These are phyloP conservation scores for Globisporangium cederbergense DNA, from an alignment of 352 stramenopile genomes.

Conservation along the genomic window DNA sequence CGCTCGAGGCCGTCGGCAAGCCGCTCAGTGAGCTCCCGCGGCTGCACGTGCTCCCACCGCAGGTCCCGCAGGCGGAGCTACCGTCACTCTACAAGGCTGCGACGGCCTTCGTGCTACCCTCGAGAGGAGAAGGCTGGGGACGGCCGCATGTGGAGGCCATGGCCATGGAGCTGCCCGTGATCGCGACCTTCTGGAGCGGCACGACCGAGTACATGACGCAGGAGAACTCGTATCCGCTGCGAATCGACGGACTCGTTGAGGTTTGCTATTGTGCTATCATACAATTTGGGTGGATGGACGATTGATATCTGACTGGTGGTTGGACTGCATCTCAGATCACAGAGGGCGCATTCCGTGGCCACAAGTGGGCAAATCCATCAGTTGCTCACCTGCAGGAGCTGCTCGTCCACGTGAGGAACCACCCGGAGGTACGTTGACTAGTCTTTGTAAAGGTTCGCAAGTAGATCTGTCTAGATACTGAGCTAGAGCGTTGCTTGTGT, in stretches of 20 bases:
- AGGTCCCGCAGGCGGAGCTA: slow-evolving; percentile 54
- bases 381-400: slow-evolving; percentile 66
- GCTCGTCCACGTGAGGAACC: slow-evolving; percentile 44
- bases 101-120: slow-evolving; percentile 87
- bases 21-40: slow-evolving; percentile 43
- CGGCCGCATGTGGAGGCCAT: slow-evolving; percentile 93
- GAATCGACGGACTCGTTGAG: slow-evolving; percentile 77
- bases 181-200: slow-evolving; percentile 92
- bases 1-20: slow-evolving; percentile 39
- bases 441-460: neutral
- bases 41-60: slow-evolving; percentile 58
- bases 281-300: neutral
- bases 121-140: slow-evolving; percentile 92
- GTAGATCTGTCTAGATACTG: neutral
- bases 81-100: slow-evolving; percentile 74
- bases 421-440: slow-evolving; percentile 42
- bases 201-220: slow-evolving; percentile 88
- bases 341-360: slow-evolving; percentile 72
- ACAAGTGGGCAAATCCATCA: slow-evolving; percentile 87
- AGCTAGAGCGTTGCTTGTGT: neutral
- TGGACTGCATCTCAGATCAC: slow-evolving; percentile 40
- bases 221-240: slow-evolving; percentile 80
- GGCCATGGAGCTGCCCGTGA: slow-evolving; percentile 87
- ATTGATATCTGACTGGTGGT: neutral
- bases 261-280: slow-evolving; percentile 23